Percentiles rank a stretch among this genome's conserved stretches.
These are phyloP conservation scores for Rickenella mellea DNA, from an alignment of 768 basidiomycete genomes.

Conservation along the genomic window DNA sequence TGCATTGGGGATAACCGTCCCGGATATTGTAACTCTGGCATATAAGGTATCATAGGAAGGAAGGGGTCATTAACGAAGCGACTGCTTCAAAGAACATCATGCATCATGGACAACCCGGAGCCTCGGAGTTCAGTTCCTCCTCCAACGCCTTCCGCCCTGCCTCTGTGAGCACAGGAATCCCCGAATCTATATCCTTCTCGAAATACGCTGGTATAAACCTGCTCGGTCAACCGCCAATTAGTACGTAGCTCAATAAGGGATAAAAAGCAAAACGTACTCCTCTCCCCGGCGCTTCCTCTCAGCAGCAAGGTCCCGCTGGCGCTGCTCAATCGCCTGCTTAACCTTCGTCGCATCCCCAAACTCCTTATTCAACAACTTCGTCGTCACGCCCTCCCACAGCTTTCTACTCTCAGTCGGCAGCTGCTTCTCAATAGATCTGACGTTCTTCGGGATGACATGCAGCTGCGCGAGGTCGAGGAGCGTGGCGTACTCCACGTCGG, in stretches of 20 bases:
- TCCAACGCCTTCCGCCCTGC: constrained; percentile 66
- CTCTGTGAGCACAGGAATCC: constrained; percentile 57
- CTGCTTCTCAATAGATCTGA: constrained; percentile 77
- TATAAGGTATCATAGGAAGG: no score
- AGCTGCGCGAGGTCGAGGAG: constrained; percentile 73
- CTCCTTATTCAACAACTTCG: constrained; percentile 68
- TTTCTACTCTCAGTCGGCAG: constrained; percentile 72
- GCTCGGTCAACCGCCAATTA: background rate
- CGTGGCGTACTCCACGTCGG: constrained; percentile 43
- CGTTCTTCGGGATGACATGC: constrained; percentile 67
- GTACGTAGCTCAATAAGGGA: background rate
- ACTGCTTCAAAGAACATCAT: no score
- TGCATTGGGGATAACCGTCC: no score
- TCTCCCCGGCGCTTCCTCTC: constrained; percentile 76
- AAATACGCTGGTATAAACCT: constrained; percentile 77
- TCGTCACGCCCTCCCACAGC: constrained; percentile 83
- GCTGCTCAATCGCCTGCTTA: constrained; percentile 90
- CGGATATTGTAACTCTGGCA: no score
- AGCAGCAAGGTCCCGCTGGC: constrained; percentile 80
- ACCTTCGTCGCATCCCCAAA: constrained; percentile 85
- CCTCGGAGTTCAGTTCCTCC: no score
- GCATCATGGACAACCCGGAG: no score
- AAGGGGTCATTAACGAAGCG: no score
- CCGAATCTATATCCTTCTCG: constrained; percentile 54
- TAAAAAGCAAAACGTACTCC: constrained; percentile 43